Evolutionary conservation across 1,139 yeast genomes (phyloP).

Genomic region (Candida tetrigidarum): DNA sequence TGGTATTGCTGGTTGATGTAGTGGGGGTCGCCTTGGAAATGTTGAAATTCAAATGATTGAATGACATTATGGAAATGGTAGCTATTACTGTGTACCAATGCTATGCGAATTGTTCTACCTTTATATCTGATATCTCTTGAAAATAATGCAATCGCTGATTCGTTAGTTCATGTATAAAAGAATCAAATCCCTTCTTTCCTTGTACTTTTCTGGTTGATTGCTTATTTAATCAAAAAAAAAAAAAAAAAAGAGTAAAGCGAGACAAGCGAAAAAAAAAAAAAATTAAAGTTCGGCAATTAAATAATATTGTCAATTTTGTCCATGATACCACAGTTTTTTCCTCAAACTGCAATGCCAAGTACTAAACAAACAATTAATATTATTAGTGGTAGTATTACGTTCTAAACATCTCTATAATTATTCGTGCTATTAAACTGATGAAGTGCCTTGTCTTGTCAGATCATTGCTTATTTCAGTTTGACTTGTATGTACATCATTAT

Average conservation of each 20-base stretch:
- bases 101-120: not conserved
- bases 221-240: not conserved
- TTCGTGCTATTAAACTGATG: not conserved
- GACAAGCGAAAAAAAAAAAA: too few relatives aligned
- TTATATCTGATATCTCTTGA: not conserved
- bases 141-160: not conserved
- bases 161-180: too few relatives aligned
- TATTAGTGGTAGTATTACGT: not conserved
- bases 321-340: conserved; percentile 1
- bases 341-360: too few relatives aligned
- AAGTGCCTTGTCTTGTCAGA: not conserved
- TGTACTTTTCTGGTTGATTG: too few relatives aligned
- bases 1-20: conserved; percentile 45
- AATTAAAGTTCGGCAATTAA: too few relatives aligned
- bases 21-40: conserved; percentile 48
- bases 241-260: too few relatives aligned
- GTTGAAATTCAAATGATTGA: conserved; percentile 40
- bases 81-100: not conserved
- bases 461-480: not conserved
- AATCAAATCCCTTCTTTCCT: too few relatives aligned
- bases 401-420: conserved; percentile 1
- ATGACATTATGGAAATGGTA: conserved; percentile 29
- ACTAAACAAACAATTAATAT: not conserved
- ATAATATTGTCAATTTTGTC: not conserved
- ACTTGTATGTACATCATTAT: conserved; percentile 2